phyloP scores from a whole-genome alignment of 495 filamentous ascomycete species.

The Penicillium goetzii region DNA sequence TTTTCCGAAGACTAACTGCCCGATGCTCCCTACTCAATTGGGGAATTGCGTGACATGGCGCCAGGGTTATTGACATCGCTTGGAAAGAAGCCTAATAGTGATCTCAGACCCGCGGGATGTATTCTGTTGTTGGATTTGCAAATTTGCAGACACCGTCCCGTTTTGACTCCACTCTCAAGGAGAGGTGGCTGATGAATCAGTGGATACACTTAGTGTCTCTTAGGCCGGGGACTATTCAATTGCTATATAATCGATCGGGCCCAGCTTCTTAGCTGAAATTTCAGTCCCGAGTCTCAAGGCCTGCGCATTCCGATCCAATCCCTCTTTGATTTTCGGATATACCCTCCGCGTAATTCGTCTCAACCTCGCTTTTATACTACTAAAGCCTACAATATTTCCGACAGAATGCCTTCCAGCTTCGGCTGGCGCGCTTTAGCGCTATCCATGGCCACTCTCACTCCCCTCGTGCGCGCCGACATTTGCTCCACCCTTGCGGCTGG shows the following conservation, averaged over 20 bases:
- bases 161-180: slow-evolving; percentile 9
- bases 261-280: neutral
- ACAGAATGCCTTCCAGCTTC: slow-evolving; percentile 25
- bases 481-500: slow-evolving; percentile 38
- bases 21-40: slow-evolving; percentile 5
- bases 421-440: slow-evolving; percentile 31
- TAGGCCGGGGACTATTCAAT: neutral
- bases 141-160: neutral
- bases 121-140: neutral
- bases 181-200: slow-evolving; percentile 2
- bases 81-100: neutral
- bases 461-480: slow-evolving; percentile 38
- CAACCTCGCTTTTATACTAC: neutral
- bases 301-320: neutral
- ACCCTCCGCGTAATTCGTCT: neutral
- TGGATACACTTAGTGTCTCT: slow-evolving; percentile 17
- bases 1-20: neutral
- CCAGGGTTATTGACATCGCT: neutral
- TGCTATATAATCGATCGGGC: slow-evolving; percentile 8
- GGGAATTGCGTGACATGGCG: slow-evolving; percentile 2
- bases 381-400: neutral
- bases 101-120: slow-evolving; percentile 2
- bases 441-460: slow-evolving; percentile 26
- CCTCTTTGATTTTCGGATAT: neutral
- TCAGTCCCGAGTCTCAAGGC: neutral